Base-by-base conservation (phyloP, 495 filamentous ascomycete species). In the Podospora tetraspora region DNA sequence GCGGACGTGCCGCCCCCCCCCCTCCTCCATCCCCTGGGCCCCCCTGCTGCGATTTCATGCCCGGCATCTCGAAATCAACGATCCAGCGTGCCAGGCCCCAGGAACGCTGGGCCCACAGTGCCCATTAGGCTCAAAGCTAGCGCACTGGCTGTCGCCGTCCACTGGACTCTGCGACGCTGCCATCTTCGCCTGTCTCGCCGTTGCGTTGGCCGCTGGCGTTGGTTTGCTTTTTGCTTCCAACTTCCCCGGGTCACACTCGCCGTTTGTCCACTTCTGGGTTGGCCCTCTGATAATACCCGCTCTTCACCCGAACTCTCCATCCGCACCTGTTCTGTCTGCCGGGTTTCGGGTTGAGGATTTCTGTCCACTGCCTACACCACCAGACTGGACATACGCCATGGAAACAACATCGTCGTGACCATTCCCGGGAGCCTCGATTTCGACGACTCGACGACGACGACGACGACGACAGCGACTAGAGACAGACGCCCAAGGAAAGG, bases 341-440 rank as follows among this genome's bases (percentile, higher is more conserved):
- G 43, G 43, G 43, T 52, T n/a, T 52, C 43, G 11, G 32, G 25
- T 62, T 37, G 21, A 61, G 29, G 43, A 27, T 67, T 32, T 61
- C 29, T 52, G 30, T 29, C 43, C 16, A 52, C 43, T n/a, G 43
- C 43, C 59, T 12, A 12, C 43, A 62, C 58, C 23, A 62, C n/a
- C n/a, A 43, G 13, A 24, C 30, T 25, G 5, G 68, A 61, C 34
- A 4, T 19, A 19, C 67, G 68, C 64, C 21, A 75, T 76, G 72
- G 70, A 68, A 59, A 64, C 57, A 64, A 68, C 37, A 25, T 57
- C 59, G 61, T 70, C 68, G 67, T 71, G 69, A 71, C 66, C 27
- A 70, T 58, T 32, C n/a, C 68, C 22, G 11, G 43, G 34, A n/a
- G 62, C 63, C 57, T 60, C 58, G 57, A 66, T 29, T 24, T 24